Evolutionary conservation across 176 grass and related monocot species (phyloP).

Genomic region (Metroxylon sagu): DNA sequence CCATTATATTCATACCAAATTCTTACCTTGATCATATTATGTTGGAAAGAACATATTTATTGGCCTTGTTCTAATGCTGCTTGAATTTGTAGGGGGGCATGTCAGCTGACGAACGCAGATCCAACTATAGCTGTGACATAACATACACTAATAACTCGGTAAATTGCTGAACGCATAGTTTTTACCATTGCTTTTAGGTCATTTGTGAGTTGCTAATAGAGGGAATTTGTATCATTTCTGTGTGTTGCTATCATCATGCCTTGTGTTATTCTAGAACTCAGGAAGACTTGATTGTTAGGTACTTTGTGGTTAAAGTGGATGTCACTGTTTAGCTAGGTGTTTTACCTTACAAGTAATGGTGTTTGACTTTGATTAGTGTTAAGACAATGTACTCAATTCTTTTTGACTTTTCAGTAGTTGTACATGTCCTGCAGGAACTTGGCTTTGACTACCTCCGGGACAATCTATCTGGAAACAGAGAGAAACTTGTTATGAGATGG

Average conservation of each 20-base stretch:
- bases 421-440: slow-evolving; percentile 59
- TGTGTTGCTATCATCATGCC: too few species aligned
- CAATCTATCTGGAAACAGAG: slow-evolving; percentile 66
- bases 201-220: too few species aligned
- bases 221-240: too few species aligned
- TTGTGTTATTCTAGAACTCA: too few species aligned
- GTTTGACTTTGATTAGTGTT: too few species aligned
- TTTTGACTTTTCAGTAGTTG: slow-evolving; percentile 25
- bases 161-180: slow-evolving; percentile 15
- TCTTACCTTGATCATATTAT: too few species aligned
- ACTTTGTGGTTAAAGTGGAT: too few species aligned
- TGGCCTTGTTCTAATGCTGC: slow-evolving; percentile 12
- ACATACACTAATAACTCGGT: slow-evolving; percentile 97
- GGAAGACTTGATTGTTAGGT: too few species aligned
- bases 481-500: slow-evolving; percentile 95
- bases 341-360: too few species aligned
- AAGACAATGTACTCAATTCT: background rate
- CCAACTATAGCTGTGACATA: slow-evolving; percentile 78
- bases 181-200: background rate
- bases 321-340: too few species aligned
- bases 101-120: slow-evolving; percentile 62
- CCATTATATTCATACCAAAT: too few species aligned
- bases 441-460: slow-evolving; percentile 96
- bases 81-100: slow-evolving; percentile 50
- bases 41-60: slow-evolving; percentile 11